Base-by-base conservation (phyloP, 495 filamentous ascomycete species). In the Daldinia vernicosa region DNA sequence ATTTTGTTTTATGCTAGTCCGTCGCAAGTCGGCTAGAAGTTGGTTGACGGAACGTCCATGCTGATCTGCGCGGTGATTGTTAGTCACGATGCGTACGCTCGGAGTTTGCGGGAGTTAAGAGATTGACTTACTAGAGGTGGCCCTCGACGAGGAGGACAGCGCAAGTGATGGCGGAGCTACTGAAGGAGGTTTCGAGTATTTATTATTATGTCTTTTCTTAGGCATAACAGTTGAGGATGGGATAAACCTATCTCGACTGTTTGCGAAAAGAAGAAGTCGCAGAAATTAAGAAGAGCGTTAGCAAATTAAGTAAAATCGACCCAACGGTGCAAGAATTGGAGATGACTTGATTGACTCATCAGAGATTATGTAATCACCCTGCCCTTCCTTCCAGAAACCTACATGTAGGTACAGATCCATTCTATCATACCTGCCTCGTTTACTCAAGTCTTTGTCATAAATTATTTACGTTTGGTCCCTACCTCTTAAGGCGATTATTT, bases 121-220 rank as follows among this genome's bases (percentile, higher is more conserved):
- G 17, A 28, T 40, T 45, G 33, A 37, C 67, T 57, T 55, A 71
- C 60, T 66, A 24, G 72, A 56, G 15, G 69, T 61, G 37, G 71
- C 27, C 24, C 64, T 74, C 17, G 76, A 75, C 32, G 78, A 74
- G 6, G 77, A 71, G 19, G 76, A 75, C n/a, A 74, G 55, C 35
- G 75, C 76, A 54, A 84, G 78, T 43, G 78, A 81, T 60, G 81
- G 76, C 47, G 84, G 84, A 19, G 83, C 80, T 22, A 84, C 83
- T 47, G 83, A 84, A 63, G 79, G 83, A 45, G 84, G 85, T 56
- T 87, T 87, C 50, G 84, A 84, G 60, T 81, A 86, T 70, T 69
- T 75, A 54, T 68, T 62, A 26, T 81, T 76, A 53, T 81, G 78
- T 79, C 84, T 78, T 80, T 86, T 87, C 80, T 87, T 88, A 75